These are phyloP conservation scores for Cladophialophora carrionii DNA, from an alignment of 2,329 filamentous ascomycete species.

Conservation along the genomic window DNA sequence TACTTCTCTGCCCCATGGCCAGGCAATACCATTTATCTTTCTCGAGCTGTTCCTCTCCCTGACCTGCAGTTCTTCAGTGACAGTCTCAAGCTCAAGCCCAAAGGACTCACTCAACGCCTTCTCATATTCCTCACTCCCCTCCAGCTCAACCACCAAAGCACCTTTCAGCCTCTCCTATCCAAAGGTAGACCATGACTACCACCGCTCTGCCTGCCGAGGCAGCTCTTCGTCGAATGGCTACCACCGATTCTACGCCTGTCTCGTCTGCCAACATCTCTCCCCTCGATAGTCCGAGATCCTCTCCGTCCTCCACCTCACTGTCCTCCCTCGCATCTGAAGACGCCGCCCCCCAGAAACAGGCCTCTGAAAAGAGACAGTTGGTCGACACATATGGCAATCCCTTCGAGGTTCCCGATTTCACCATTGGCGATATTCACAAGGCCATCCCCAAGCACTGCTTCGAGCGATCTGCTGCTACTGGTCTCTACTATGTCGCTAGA, in stretches of 20 bases:
- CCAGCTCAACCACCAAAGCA: background rate
- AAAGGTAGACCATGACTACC: constrained; percentile 51
- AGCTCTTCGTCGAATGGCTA: constrained; percentile 58
- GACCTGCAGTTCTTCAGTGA: background rate
- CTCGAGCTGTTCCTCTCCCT: constrained; percentile 9
- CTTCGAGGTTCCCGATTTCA: constrained; percentile 91
- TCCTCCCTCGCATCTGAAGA: constrained; percentile 80
- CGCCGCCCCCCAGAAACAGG: constrained; percentile 51
- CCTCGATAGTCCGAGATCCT: constrained; percentile 62
- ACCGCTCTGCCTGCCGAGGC: constrained; percentile 53
- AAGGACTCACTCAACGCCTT: background rate
- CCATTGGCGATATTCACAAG: constrained; percentile 95
- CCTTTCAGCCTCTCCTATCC: background rate
- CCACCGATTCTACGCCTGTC: constrained; percentile 59
- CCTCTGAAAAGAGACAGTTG: constrained; percentile 54
- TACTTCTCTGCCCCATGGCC: background rate
- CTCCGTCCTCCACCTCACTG: constrained; percentile 84
- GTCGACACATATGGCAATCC: constrained; percentile 93
- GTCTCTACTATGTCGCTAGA: constrained; percentile 80
- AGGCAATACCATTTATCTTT: constrained; percentile 6
- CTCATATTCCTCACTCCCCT: background rate
- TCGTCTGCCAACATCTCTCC: constrained; percentile 61
- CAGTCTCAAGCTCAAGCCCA: constrained; percentile 11
- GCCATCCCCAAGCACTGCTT: constrained; percentile 98
- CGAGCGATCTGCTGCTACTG: constrained; percentile 75